These are phyloP conservation scores for Plectosphaerella sp. DNA, from an alignment of 2,329 filamentous ascomycete genomes.

Conservation along the genomic window DNA sequence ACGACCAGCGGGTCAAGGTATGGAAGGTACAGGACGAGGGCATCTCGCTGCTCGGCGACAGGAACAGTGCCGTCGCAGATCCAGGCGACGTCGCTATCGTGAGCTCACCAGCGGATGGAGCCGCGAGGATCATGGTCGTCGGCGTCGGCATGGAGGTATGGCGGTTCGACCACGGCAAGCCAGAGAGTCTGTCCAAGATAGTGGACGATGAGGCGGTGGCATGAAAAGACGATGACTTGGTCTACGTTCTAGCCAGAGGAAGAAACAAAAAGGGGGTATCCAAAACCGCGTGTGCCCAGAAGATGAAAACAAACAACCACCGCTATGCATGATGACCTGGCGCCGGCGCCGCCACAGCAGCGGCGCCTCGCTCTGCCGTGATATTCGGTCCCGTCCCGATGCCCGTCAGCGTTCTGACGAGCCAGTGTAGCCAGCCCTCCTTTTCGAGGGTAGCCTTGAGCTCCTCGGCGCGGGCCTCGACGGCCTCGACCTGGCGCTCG, in stretches of 20 bases:
- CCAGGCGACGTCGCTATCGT: conserved; percentile 46
- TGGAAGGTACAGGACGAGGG: conserved; percentile 35
- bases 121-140: conserved; percentile 29
- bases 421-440: conserved; percentile 62
- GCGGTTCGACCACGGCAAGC: conserved; percentile 12
- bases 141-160: conserved; percentile 45
- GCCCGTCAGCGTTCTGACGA: conserved; percentile 56
- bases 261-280: conserved; percentile 5
- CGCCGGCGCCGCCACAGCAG: not conserved
- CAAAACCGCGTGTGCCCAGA: conserved; percentile 1
- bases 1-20: conserved; percentile 56
- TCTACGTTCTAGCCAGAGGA: not conserved
- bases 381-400: conserved; percentile 58
- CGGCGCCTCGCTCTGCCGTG: conserved; percentile 20
- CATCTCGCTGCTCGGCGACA: conserved; percentile 40
- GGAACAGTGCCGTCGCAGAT: conserved; percentile 58
- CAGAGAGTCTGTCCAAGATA: too few relatives aligned
- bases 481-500: conserved; percentile 69
- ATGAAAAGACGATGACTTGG: too few relatives aligned
- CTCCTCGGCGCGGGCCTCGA: conserved; percentile 60
- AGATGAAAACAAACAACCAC: not conserved
- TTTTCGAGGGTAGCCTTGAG: conserved; percentile 59
- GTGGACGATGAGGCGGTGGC: too few relatives aligned
- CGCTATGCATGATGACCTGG: conserved; percentile 8
- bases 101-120: conserved; percentile 3